Percentiles rank a stretch among this genome's conserved stretches.
Evolutionary conservation across 208 protist species (phyloP).

Genomic region (Trypanosoma platydactyli): DNA sequence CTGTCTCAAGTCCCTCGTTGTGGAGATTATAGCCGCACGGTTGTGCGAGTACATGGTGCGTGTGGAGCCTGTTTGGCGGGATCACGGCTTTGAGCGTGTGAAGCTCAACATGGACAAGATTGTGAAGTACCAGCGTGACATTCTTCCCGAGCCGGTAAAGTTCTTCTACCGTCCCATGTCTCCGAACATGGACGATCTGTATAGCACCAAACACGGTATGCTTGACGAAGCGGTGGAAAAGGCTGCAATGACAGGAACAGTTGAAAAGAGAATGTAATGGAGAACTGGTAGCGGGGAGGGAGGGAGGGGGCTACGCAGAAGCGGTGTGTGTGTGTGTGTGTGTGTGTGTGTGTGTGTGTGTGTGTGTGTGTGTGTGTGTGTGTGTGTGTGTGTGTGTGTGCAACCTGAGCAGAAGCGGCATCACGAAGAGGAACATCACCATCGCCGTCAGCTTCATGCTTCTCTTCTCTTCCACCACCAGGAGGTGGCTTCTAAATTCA

Average conservation of each 20-base stretch:
- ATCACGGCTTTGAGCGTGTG: conserved; percentile 79
- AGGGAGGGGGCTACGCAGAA: background rate
- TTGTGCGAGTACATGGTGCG: conserved; percentile 91
- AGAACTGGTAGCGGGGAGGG: background rate
- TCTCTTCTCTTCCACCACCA: too few relatives aligned
- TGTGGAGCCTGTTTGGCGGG: conserved; percentile 84
- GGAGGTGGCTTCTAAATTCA: too few relatives aligned
- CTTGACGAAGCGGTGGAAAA: conserved; percentile 35
- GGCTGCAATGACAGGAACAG: background rate
- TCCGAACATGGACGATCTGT: conserved; percentile 61
- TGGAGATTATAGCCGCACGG: conserved; percentile 74
- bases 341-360: background rate
- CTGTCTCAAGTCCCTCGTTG: conserved; percentile 77
- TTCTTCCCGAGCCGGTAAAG: conserved; percentile 57
- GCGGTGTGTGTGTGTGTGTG: background rate
- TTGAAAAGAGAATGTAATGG: background rate
- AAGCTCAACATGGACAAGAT: conserved; percentile 45
- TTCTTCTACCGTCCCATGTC: conserved; percentile 76
- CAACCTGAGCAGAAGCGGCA: background rate
- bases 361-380: background rate
- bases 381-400: background rate
- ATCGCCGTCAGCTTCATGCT: too few relatives aligned
- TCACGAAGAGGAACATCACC: background rate
- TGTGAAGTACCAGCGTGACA: conserved; percentile 33
- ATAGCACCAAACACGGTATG: conserved; percentile 27